These are phyloP conservation scores for Ensete glaucum DNA, from an alignment of 176 grass and related monocot species.

Conservation along the genomic window DNA sequence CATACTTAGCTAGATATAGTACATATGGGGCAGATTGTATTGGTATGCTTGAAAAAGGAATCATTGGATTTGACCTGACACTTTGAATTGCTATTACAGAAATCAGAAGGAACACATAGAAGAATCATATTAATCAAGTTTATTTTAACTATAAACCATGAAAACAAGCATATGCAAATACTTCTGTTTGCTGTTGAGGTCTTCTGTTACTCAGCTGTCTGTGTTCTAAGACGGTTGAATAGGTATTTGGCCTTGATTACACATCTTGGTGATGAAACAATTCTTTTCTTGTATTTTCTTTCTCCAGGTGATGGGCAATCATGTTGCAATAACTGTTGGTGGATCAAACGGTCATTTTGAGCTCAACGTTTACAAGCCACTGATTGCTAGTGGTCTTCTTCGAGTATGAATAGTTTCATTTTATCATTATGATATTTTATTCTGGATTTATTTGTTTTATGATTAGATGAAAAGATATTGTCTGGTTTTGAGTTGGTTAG, in stretches of 20 bases:
- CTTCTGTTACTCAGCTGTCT: neutral
- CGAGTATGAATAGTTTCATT: conserved; percentile 40
- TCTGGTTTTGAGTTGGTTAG: conserved; percentile 4
- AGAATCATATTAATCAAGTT: neutral
- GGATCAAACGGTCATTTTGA: conserved; percentile 95
- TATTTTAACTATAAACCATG: neutral
- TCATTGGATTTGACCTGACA: neutral
- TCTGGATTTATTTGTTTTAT: conserved; percentile 9
- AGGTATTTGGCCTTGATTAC: neutral
- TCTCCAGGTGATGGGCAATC: conserved; percentile 87
- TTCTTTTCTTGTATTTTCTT: conserved; percentile 2
- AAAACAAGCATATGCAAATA: neutral
- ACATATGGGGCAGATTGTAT: neutral
- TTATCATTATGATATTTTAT: conserved; percentile 11
- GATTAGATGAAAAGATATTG: conserved; percentile 1
- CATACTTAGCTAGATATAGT: neutral
- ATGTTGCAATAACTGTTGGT: conserved; percentile 78
- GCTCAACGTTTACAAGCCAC: conserved; percentile 88
- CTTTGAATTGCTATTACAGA: neutral
- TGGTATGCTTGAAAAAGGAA: neutral
- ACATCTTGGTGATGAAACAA: neutral
- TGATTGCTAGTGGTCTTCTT: conserved; percentile 88
- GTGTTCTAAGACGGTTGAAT: neutral
- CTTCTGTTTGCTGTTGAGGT: neutral
- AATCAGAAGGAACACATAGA: neutral